Percentiles rank a stretch among this genome's conserved stretches.
phyloP scores from a whole-genome alignment of 257 asterid species.

The Lithospermum erythrorhizon region DNA sequence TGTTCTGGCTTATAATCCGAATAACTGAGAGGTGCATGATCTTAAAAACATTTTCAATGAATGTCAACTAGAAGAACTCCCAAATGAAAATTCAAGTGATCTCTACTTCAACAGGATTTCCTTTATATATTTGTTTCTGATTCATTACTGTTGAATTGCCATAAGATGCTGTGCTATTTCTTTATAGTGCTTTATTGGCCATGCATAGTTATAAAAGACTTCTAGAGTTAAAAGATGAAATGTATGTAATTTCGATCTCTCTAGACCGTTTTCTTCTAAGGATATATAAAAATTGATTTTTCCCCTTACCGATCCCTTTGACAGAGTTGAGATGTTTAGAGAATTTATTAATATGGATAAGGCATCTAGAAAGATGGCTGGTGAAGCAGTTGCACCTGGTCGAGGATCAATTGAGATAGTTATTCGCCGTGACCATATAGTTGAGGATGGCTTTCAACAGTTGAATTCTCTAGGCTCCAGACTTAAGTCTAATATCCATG shows the following conservation, averaged over 20 bases:
- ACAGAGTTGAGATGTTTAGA: constrained; percentile 90
- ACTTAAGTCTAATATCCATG: constrained; percentile 70
- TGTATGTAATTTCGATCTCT: not conserved
- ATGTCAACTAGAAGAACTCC: not conserved
- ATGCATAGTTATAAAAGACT: not conserved
- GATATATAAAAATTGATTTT: not conserved
- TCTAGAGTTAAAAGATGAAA: no score
- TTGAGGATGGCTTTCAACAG: constrained; percentile 91
- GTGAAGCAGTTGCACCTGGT: constrained; percentile 67
- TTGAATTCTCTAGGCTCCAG: constrained; percentile 75
- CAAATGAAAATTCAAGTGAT: not conserved
- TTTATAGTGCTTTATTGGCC: not conserved
- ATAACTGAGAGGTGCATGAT: not conserved
- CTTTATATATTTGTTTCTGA: not conserved
- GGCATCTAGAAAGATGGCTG: constrained; percentile 74
- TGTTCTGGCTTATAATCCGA: not conserved
- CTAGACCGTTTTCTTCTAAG: not conserved
- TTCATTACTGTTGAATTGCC: not conserved
- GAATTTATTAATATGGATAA: constrained; percentile 87
- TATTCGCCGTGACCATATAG: constrained; percentile 69
- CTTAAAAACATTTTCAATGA: not conserved
- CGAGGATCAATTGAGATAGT: constrained; percentile 66
- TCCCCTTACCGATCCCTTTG: constrained; percentile 15
- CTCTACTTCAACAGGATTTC: not conserved
- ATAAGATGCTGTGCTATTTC: not conserved